Percentiles rank a stretch among this genome's conserved stretches.
phyloP scores from a whole-genome alignment of 1,284 basidiomycete species.

The Wolfiporia cocos region DNA sequence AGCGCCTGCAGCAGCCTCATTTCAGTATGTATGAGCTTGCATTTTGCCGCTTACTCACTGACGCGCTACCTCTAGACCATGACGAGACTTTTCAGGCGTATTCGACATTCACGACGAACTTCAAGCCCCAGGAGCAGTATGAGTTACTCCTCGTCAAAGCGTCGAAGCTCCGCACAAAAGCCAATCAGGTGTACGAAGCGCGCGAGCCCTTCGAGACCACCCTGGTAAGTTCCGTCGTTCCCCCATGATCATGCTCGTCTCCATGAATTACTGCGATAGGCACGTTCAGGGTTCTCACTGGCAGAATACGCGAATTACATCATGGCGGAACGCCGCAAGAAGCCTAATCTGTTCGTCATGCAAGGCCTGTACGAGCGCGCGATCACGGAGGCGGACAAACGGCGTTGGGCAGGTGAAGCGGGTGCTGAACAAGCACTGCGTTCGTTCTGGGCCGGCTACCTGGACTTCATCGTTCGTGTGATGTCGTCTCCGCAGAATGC shows the following conservation, averaged over 20 bases:
- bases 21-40: slow-evolving; percentile 39
- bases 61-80: slow-evolving; percentile 36
- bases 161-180: slow-evolving; percentile 59
- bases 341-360: slow-evolving; percentile 58
- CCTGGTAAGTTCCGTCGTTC: slow-evolving; percentile 37
- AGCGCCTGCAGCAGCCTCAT: slow-evolving; percentile 64
- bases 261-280: slow-evolving; percentile 24
- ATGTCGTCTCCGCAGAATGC: too few relatives aligned
- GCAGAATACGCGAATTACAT: slow-evolving; percentile 62
- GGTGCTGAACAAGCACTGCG: slow-evolving; percentile 53
- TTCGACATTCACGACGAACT: slow-evolving; percentile 80
- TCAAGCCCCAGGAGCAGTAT: slow-evolving; percentile 70
- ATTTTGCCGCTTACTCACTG: neutral
- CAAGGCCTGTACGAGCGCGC: slow-evolving; percentile 72
- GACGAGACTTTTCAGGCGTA: slow-evolving; percentile 80
- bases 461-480: slow-evolving; percentile 43
- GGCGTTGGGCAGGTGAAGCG: slow-evolving; percentile 42
- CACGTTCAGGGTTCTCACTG: slow-evolving; percentile 41
- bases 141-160: slow-evolving; percentile 71
- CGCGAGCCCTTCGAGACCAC: slow-evolving; percentile 55
- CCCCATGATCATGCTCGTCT: neutral
- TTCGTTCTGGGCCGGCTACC: slow-evolving; percentile 60
- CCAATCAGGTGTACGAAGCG: slow-evolving; percentile 54
- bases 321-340: slow-evolving; percentile 56
- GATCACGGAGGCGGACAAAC: slow-evolving; percentile 61